Conservation (phyloP, 306 rosid genomes). For the Heteromeles arbutifolia region DNA sequence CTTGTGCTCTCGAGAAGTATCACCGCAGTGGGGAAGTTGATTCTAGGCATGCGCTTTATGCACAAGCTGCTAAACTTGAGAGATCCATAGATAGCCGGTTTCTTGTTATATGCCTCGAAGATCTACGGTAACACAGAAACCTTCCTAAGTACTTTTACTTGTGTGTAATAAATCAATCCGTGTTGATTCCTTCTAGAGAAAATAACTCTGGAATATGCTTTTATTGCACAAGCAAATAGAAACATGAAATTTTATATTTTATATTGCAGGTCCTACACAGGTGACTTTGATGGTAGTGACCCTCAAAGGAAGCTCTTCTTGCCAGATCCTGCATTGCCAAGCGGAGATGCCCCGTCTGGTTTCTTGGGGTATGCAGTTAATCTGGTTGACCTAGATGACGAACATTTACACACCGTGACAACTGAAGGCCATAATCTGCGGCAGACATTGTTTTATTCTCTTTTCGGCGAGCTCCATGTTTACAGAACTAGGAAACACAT, state of each 20-base stretch:
- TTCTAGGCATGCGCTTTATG: constrained; percentile 29
- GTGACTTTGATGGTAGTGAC: constrained; percentile 16
- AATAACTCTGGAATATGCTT: not conserved
- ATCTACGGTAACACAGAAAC: constrained; percentile 31
- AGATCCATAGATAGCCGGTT: constrained; percentile 32
- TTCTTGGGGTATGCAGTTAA: constrained; percentile 65
- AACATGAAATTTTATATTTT: not conserved
- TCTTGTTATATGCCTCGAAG: constrained; percentile 45
- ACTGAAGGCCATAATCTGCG: constrained; percentile 46
- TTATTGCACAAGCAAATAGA: not conserved
- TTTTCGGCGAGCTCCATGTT: constrained; percentile 53
- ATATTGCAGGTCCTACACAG: constrained; percentile 37
- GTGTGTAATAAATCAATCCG: too few relatives aligned
- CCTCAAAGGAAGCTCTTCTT: constrained; percentile 44
- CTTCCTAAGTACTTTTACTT: not conserved
- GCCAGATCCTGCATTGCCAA: constrained; percentile 24
- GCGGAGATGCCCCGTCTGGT: constrained; percentile 36
- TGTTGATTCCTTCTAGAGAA: too few relatives aligned
- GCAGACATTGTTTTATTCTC: constrained; percentile 48
- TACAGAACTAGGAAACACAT: constrained; percentile 39
- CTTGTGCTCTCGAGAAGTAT: constrained; percentile 37
- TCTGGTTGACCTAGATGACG: constrained; percentile 39
- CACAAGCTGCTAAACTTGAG: constrained; percentile 32
- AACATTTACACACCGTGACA: constrained; percentile 27
- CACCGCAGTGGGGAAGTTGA: constrained; percentile 36